Percentiles rank a stretch among this genome's conserved stretches.
phyloP scores from a whole-genome alignment of 208 protist genomes.

The Wallacemonas sp. region DNA sequence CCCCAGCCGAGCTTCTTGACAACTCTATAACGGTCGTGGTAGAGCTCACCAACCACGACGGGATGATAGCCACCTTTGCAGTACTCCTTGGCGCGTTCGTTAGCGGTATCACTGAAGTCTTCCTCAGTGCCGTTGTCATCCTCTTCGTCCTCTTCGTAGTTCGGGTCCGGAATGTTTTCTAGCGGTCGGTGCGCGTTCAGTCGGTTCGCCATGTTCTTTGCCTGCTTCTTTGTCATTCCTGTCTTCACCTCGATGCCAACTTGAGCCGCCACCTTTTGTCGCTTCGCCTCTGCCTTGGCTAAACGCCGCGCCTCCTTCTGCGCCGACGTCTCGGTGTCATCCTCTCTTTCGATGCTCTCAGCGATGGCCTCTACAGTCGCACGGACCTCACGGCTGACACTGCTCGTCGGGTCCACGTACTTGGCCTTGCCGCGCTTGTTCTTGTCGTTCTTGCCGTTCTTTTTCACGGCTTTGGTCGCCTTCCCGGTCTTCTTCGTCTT shows the following conservation, averaged over 20 bases:
- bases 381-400: slow-evolving; percentile 46
- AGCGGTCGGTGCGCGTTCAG: slow-evolving; percentile 23
- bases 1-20: slow-evolving; percentile 98
- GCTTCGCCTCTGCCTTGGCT: slow-evolving; percentile 27
- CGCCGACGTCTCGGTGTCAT: slow-evolving; percentile 16
- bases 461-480: slow-evolving; percentile 29
- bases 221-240: slow-evolving; percentile 74
- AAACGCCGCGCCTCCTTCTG: slow-evolving; percentile 8
- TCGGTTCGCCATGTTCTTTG: slow-evolving; percentile 37
- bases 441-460: slow-evolving; percentile 51
- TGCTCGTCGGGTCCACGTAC: slow-evolving; percentile 59
- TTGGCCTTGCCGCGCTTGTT: slow-evolving; percentile 45
- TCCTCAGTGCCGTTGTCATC: slow-evolving; percentile 55
- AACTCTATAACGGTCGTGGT: slow-evolving; percentile 93
- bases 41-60: slow-evolving; percentile 93
- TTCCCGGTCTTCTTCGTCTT: slow-evolving; percentile 51
- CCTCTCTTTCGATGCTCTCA: slow-evolving; percentile 49
- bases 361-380: slow-evolving; percentile 46
- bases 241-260: slow-evolving; percentile 55
- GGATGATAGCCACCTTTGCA: slow-evolving; percentile 96
- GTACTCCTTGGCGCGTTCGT: slow-evolving; percentile 84
- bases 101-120: slow-evolving; percentile 87
- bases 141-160: slow-evolving; percentile 37
- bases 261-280: slow-evolving; percentile 28
- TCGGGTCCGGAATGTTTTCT: slow-evolving; percentile 34